Evolutionary conservation across 768 basidiomycete genomes (phyloP).

Genomic region (Termitomyces sp.): DNA sequence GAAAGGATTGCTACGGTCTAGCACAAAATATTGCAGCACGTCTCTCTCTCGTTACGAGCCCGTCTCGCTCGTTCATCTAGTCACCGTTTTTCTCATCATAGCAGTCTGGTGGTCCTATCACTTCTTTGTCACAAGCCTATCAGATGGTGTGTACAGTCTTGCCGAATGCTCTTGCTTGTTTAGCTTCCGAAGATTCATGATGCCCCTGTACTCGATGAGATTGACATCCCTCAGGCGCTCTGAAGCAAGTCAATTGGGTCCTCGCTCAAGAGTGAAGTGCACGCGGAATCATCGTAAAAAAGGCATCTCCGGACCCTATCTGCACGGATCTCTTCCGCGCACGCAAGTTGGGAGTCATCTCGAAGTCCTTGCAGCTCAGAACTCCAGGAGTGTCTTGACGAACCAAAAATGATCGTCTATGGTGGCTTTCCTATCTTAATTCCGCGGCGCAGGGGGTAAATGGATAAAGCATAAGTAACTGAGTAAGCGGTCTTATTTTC

Average conservation of each 20-base stretch:
- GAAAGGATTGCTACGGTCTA: conserved; percentile 54
- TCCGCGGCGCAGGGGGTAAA: conserved; percentile 52
- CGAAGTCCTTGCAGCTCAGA: conserved; percentile 36
- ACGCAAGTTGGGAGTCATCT: conserved; percentile 45
- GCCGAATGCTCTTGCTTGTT: conserved; percentile 45
- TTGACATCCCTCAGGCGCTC: conserved; percentile 26
- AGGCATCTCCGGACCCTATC: conserved; percentile 48
- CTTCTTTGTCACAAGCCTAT: conserved; percentile 51
- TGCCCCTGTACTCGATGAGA: not conserved
- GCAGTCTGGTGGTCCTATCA: conserved; percentile 46
- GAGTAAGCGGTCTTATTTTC: conserved; percentile 31
- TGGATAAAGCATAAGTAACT: conserved; percentile 49
- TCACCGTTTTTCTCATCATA: not conserved
- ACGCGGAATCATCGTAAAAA: conserved; percentile 52
- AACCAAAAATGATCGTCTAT: conserved; percentile 49
- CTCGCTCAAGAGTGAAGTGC: conserved; percentile 55
- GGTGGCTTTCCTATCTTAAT: conserved; percentile 46
- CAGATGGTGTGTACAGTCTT: conserved; percentile 34
- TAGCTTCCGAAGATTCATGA: conserved; percentile 39
- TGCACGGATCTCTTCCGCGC: conserved; percentile 51
- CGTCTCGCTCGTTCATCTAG: not conserved
- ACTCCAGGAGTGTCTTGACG: conserved; percentile 42
- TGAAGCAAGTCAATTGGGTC: conserved; percentile 53
- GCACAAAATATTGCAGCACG: conserved; percentile 39
- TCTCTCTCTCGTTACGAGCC: conserved; percentile 39